phyloP scores from a whole-genome alignment of 192 early-diverging fungal genomes.

The Entomortierella chlamydospora region DNA sequence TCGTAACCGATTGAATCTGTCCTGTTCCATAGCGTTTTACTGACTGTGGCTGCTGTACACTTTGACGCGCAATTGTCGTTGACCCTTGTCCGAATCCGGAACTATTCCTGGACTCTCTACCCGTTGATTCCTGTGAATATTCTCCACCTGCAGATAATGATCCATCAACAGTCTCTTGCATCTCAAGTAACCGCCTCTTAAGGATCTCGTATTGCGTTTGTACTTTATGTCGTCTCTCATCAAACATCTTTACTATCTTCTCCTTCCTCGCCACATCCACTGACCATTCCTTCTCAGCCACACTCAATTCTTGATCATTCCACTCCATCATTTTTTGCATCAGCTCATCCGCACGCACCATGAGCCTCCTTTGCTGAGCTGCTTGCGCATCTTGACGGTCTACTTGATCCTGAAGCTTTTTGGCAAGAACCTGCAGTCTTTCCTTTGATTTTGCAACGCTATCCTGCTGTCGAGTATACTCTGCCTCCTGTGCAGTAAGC shows the following conservation, averaged over 20 bases:
- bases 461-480: constrained; percentile 60
- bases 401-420: constrained; percentile 58
- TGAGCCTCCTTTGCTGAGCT: constrained; percentile 55
- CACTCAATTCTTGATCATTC: constrained; percentile 70
- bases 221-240: constrained; percentile 32
- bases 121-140: neutral
- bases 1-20: constrained; percentile 23
- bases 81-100: neutral
- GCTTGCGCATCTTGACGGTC: constrained; percentile 56
- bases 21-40: constrained; percentile 25
- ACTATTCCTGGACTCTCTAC: neutral
- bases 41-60: constrained; percentile 5
- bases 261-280: constrained; percentile 44
- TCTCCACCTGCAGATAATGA: neutral
- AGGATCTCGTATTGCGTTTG: constrained; percentile 33
- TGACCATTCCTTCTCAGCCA: constrained; percentile 67
- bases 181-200: constrained; percentile 22
- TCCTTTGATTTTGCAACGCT: constrained; percentile 55
- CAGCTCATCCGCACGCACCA: constrained; percentile 66
- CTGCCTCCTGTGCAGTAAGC: constrained; percentile 49
- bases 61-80: neutral
- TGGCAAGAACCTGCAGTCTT: constrained; percentile 50
- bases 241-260: constrained; percentile 15
- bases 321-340: constrained; percentile 71
- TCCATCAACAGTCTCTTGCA: constrained; percentile 2